Base-by-base conservation (phyloP, 352 stramenopile genomes). In the Phytophthora pini region DNA sequence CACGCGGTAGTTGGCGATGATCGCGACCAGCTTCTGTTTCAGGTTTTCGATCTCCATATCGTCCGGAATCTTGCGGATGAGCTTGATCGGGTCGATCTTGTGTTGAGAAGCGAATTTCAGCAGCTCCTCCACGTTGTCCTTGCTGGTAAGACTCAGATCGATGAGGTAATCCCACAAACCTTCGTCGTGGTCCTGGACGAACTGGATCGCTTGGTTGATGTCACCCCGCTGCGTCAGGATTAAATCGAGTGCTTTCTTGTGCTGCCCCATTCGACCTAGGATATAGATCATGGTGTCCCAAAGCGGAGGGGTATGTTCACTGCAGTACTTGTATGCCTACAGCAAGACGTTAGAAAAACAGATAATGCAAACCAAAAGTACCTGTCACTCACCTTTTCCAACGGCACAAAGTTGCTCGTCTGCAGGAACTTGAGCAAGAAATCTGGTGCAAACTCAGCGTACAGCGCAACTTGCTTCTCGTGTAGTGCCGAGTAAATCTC, bases 261-360 rank as follows among this genome's bases (percentile, higher is more conserved):
- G 83, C 44, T 95, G 84, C 6, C 87, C 87, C 87, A 95, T 93
- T 45, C 87, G 87, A 20, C 87, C 85, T 26, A 95, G 58, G 50
- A 93, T 90, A 66, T 93, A 95, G 58, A 95, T 93, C 87, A 95
- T 95, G 11, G 87, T 82, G 48, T 93, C 84, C 84, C 84, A 95
- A 1, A 93, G 63, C 20, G 87, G 87, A 39, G 87, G 87, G 31
- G 40, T 76, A 10, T 83, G 87, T 17, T 92, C 80, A 31, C 75
- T 88, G 56, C 87, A 95, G 66, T 90, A 93, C 59, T 85, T 82
- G 63, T 83, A 95, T 7, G 84, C 84, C 84, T 94, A 47, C 20
- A 46, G 39, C 9, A 49, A 66, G 4, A 64, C 15, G 34, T 8
- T 20, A 47, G 17, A 38, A 66, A 4, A 61, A 26, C 24, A 7